A percentile compares a stretch with the other conserved stretches of the same genome.
phyloP scores from a whole-genome alignment of 345 rosid genomes.

The Lepidium aucheri region DNA sequence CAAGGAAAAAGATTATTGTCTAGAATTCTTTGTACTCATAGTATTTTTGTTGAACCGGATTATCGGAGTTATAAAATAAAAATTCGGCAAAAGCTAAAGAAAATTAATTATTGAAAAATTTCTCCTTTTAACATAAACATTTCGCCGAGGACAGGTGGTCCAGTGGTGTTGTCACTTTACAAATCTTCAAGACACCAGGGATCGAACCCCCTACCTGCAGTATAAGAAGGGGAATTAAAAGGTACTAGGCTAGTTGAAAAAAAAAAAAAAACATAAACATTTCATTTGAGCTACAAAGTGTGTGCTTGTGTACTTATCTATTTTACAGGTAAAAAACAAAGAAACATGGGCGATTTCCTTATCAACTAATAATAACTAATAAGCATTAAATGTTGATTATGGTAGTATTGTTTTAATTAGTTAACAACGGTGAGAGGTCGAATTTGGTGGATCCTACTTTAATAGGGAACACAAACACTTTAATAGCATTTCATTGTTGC shows the following conservation, averaged over 20 bases:
- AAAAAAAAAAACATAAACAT: not conserved
- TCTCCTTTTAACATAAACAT: not conserved
- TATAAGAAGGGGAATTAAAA: too few species aligned
- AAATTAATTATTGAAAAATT: too few species aligned
- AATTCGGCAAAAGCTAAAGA: not conserved
- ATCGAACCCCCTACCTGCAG: too few species aligned
- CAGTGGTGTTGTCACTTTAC: too few species aligned
- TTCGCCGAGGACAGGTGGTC: not conserved
- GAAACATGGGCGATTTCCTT: not conserved
- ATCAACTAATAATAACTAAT: not conserved
- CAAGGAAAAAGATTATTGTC: too few species aligned
- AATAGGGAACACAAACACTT: not conserved
- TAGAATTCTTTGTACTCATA: too few species aligned
- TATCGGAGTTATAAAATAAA: not conserved
- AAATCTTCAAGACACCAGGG: too few species aligned
- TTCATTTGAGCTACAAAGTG: not conserved
- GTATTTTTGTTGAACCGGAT: too few species aligned
- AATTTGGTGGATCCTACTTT: slow-evolving; percentile 8
- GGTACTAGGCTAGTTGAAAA: too few species aligned
- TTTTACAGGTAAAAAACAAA: not conserved
- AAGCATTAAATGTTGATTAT: not conserved
- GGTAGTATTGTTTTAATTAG: not conserved
- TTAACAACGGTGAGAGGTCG: slow-evolving; percentile 7
- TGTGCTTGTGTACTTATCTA: not conserved
- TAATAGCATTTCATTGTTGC: not conserved